Conservation (phyloP, 2,329 filamentous ascomycete species). For the Chrysoporthe puriensis region DNA sequence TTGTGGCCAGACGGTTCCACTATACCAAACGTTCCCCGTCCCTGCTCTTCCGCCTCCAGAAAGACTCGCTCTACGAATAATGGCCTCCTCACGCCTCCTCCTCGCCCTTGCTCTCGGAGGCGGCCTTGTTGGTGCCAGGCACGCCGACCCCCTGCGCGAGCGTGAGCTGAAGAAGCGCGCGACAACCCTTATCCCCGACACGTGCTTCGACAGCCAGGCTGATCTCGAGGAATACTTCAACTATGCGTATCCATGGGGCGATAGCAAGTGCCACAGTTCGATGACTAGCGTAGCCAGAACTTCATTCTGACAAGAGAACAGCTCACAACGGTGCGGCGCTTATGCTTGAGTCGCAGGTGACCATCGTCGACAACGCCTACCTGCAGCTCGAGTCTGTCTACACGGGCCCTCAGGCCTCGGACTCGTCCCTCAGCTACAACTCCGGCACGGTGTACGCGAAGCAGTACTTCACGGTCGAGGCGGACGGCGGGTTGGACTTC, state of each 20-base stretch:
- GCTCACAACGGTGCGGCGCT: slow-evolving; percentile 56
- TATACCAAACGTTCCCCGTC: not conserved
- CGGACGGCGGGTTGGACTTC: slow-evolving; percentile 44
- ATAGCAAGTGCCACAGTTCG: slow-evolving; percentile 19
- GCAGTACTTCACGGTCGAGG: slow-evolving; percentile 42
- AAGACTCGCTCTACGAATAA: slow-evolving; percentile 8
- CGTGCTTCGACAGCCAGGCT: slow-evolving; percentile 40
- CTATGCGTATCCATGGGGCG: slow-evolving; percentile 59
- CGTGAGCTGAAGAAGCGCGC: slow-evolving; percentile 27
- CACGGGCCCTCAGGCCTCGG: slow-evolving; percentile 42
- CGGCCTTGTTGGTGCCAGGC: slow-evolving; percentile 16
- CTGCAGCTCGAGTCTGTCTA: slow-evolving; percentile 50
- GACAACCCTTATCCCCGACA: slow-evolving; percentile 41
- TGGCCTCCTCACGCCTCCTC: slow-evolving; percentile 18
- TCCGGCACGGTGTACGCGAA: slow-evolving; percentile 46
- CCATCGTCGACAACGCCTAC: slow-evolving; percentile 42
- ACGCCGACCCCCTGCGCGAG: slow-evolving; percentile 19
- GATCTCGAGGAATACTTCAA: slow-evolving; percentile 47
- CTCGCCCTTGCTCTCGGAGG: slow-evolving; percentile 18
- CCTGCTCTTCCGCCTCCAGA: not conserved
- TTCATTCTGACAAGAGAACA: too few species aligned
- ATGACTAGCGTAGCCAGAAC: too few species aligned
- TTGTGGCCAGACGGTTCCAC: not conserved
- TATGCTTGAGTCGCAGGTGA: slow-evolving; percentile 52
- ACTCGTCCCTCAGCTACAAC: slow-evolving; percentile 52